Evolutionary conservation across 208 protist species (phyloP), one percentile per base, ranked within the genome.

Genomic region (Naegleria lovaniensis): DNA sequence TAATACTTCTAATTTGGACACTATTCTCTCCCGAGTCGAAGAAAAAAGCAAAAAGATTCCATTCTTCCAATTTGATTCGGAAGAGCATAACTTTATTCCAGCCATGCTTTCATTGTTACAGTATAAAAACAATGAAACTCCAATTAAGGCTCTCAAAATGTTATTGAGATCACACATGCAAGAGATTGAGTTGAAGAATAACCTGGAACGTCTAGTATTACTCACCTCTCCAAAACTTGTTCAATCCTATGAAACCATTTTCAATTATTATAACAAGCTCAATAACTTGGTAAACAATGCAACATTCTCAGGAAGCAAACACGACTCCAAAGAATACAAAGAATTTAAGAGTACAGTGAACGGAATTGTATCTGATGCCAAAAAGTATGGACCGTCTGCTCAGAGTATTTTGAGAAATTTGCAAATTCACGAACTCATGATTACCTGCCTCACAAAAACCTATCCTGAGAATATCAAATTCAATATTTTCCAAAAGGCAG

Each of bases 321-420:
- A 75, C 16, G 67, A 79, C n/a, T 36, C 29, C 0, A 36, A 29
- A 36, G 67, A 79, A 36, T 79, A 79, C n/a, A 29, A 79, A 33
- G 29, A 29, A 36, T 79, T 79, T 33, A 79, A 79, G 29, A 79
- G n/a, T 9, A 79, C 67, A 19, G 25, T 79, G 6, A 29, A 79
- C 6, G 16, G 29, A 29, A 79, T 79, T 36, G 6, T 79, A 36
- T 5, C 6, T 5, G 40, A 51, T 33, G 19, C 22, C 5, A 48
- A 51, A 86, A 16, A 86, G 22, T 41, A 51, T 86, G 83, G 83
- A 48, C 40, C 41, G 13, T 7, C 16, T 51, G 22, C 83, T 86
- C 83, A 51, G n/a, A 41, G 83, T 33, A 86, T 86, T 51, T 15
- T 86, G 38, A 86, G 83, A 51, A 86, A 86, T 86, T 48, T 86